Base-by-base conservation (phyloP, 2,329 filamentous ascomycete species). In the Neurospora sp. region DNA sequence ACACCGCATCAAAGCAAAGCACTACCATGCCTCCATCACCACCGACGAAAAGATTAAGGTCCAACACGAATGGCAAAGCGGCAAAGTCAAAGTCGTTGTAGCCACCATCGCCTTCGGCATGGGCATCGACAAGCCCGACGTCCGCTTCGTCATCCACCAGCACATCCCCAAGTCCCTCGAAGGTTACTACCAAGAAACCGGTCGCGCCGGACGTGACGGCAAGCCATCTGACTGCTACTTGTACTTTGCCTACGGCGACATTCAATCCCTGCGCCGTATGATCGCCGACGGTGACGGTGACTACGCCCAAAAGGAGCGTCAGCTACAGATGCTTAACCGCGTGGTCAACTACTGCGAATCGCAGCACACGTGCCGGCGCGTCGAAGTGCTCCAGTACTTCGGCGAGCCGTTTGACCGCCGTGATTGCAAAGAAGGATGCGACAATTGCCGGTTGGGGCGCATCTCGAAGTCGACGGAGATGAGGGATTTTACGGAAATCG, bases 51-150 rank as follows among this genome's bases (percentile, higher is more conserved):
- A 95, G 78, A 84, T 85, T 1, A 78, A 85, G 7, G 86, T 96
- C 4, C 95, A 98, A 79, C 86, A 86, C 71, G 80, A 89, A 38
- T 99, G 96, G 96, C 96, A 99, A 79, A 82, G 81, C 62, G 93
- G 93, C 6, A 82, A 84, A 68, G 87, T 90, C 76, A 91, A 97
- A 74, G 92, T 99, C 40, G 96, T 99, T 62, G 96, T 99, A 67
- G 96, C 96, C 23, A 99, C 96, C 0, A 98, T 99, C 79, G 96
- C 96, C 33, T 99, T 99, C 78, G 96, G 96, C 7, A 99, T 99
- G 96, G 96, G 96, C n/a, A 99, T 99, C 74, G 96, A 99, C 82
- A 99, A 99, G 79, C 88, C 94, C 0, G 91, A 99, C 78, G 96
- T 99, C 67, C 91, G 96, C 38, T 99, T 97, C 78, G 96, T 99